Evolutionary conservation across 2,329 filamentous ascomycete species (phyloP).

Genomic region (Talaromyces sp.): DNA sequence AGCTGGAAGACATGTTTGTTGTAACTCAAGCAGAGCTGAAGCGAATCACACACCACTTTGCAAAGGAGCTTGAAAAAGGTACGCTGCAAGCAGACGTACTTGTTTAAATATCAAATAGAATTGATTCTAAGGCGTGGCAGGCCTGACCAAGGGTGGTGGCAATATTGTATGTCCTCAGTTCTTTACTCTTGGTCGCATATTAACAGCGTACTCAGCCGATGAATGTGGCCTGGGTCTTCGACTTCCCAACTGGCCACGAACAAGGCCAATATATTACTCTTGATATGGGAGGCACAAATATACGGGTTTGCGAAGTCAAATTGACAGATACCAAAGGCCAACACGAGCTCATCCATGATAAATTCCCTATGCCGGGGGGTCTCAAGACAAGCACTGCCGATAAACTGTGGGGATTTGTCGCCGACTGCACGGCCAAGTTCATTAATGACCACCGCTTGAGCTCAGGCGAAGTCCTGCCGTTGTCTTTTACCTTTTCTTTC

Average conservation of each 20-base stretch:
- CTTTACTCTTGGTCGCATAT: not conserved
- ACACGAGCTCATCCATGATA: conserved; percentile 80
- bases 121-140: conserved; percentile 33
- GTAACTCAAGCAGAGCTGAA: conserved; percentile 71
- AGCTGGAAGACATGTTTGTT: conserved; percentile 71
- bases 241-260: conserved; percentile 71
- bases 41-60: conserved; percentile 78
- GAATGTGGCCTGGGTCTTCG: conserved; percentile 89
- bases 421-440: conserved; percentile 75
- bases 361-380: conserved; percentile 79
- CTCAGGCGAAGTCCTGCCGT: conserved; percentile 48
- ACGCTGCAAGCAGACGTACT: conserved; percentile 1
- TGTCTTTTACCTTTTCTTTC: conserved; percentile 88
- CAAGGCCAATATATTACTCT: conserved; percentile 74
- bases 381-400: conserved; percentile 67
- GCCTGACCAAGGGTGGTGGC: conserved; percentile 72
- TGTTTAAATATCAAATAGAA: not conserved
- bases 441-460: conserved; percentile 65
- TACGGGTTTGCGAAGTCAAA: conserved; percentile 80
- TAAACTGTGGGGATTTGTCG: conserved; percentile 81
- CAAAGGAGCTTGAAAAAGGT: conserved; percentile 76
- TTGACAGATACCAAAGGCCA: conserved; percentile 72
- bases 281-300: conserved; percentile 87
- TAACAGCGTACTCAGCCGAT: conserved; percentile 60
- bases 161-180: conserved; percentile 63